Evolutionary conservation across 2,329 filamentous ascomycete genomes (phyloP).

Genomic region (Rhexocercosporidium sp.): DNA sequence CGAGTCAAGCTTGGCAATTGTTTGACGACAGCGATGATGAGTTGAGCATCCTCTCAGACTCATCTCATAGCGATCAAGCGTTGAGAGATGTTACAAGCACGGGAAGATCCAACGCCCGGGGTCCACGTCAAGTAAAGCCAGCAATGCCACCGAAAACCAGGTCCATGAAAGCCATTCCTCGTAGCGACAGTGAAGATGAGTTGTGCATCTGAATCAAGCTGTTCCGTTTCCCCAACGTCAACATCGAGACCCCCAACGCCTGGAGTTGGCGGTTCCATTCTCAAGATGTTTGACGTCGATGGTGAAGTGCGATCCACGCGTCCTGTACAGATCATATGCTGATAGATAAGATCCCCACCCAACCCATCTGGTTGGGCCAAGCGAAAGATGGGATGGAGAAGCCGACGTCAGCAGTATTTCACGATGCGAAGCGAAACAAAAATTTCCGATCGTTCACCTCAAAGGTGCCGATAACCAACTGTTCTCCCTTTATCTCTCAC

Average conservation of each 20-base stretch:
- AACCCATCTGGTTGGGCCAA: neutral
- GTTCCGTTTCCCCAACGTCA: neutral
- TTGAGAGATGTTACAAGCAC: constrained; percentile 30
- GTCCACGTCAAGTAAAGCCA: constrained; percentile 13
- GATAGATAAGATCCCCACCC: neutral
- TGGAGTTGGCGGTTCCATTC: neutral
- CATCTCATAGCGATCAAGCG: constrained; percentile 23
- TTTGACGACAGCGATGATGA: constrained; percentile 42
- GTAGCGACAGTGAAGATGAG: constrained; percentile 41
- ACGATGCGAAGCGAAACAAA: neutral
- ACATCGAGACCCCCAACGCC: neutral
- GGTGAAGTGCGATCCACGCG: neutral
- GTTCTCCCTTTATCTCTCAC: neutral
- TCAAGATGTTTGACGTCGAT: neutral
- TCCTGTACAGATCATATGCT: neutral
- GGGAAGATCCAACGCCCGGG: constrained; percentile 8
- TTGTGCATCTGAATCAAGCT: constrained; percentile 35
- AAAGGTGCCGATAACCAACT: neutral
- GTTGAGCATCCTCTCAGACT: constrained; percentile 35
- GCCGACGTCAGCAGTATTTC: neutral
- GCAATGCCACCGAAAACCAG: neutral
- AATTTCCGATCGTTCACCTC: neutral
- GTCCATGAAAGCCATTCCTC: constrained; percentile 2
- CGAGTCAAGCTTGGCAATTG: constrained; percentile 31
- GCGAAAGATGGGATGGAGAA: neutral